Evolutionary conservation across 1,139 yeast genomes (phyloP), one percentile per base, ranked within the genome.

Genomic region (Geotrichum carabidarum): DNA sequence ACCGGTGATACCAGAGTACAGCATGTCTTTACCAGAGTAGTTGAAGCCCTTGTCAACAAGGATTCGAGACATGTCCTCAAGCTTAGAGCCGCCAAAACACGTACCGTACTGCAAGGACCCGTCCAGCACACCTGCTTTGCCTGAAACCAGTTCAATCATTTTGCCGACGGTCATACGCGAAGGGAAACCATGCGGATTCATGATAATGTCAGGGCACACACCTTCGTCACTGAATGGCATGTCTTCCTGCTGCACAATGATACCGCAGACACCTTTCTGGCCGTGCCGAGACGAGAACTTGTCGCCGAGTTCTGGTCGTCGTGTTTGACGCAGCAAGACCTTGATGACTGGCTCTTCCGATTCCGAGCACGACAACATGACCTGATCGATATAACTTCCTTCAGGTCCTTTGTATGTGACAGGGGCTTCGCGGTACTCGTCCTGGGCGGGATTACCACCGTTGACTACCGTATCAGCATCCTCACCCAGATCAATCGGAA

Each of bases 81-180:
- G 78, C 66, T 90, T 85, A 17, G 96, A 88, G 18, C 99, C 99
- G 48, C 99, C 99, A 67, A 93, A 93, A 73, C 99, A 94, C 0
- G 99, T 93, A 66, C 99, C 99, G 65, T 93, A 93, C 69, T 94
- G 96, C 59, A 94, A 74, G 1, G 87, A 71, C 6, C 99, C 99
- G 63, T 88, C 87, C 62, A 93, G 74, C 40, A 93, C 98, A 68
- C 99, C 99, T 0, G 99, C 99, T 69, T 93, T 93, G 63, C 99
- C 99, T 35, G 96, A 86, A 31, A 93, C 86, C 60, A 93, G 78
- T 70, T 93, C 99, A 63, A 94, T 84, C 98, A 93, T 93, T 71
- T 93, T 93, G 58, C 99, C 99, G 30, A 93, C 99, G 48, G 99
- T 93, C 99, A 93, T 93, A 78, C 99, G 95, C 41, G 98, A 91